phyloP scores from a whole-genome alignment of 202 grass and related monocot genomes.

The Digitaria exilis region DNA sequence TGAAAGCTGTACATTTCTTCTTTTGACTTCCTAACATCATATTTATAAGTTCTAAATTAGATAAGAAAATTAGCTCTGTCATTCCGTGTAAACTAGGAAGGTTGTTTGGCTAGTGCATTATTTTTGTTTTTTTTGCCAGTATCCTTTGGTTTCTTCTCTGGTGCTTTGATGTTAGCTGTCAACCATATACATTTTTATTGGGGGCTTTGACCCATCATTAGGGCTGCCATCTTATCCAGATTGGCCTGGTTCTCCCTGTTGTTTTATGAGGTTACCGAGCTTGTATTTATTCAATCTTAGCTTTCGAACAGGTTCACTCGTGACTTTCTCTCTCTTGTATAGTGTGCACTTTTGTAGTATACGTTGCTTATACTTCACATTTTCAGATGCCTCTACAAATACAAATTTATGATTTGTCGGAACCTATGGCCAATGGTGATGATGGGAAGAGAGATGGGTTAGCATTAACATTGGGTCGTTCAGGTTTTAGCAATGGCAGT shows the following conservation, averaged over 20 bases:
- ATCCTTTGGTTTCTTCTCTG: slow-evolving; percentile 17
- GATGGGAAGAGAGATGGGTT: slow-evolving; percentile 60
- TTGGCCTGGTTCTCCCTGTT: background rate
- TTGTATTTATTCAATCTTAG: slow-evolving; percentile 3
- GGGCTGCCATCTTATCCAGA: slow-evolving; percentile 4
- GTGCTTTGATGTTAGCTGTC: slow-evolving; percentile 10
- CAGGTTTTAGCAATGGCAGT: slow-evolving; percentile 53
- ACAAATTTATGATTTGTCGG: slow-evolving; percentile 69
- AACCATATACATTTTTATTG: background rate
- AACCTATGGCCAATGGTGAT: slow-evolving; percentile 47
- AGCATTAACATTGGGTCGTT: slow-evolving; percentile 46
- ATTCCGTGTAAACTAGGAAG: slow-evolving; percentile 13
- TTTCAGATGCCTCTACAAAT: slow-evolving; percentile 87
- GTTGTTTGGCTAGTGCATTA: slow-evolving; percentile 4
- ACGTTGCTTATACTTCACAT: slow-evolving; percentile 38
- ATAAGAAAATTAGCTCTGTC: background rate
- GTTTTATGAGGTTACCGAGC: slow-evolving; percentile 11
- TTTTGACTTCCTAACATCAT: background rate
- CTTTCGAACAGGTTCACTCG: background rate
- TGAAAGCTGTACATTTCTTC: background rate
- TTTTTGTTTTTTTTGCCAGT: background rate
- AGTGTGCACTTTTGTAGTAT: slow-evolving; percentile 24
- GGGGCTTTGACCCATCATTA: no score
- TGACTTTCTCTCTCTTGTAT: slow-evolving; percentile 22
- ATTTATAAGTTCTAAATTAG: slow-evolving; percentile 6